A percentile compares a stretch with the other conserved stretches of the same genome.
phyloP scores from a whole-genome alignment of 768 basidiomycete species.

The Rhizopogon rudus region DNA sequence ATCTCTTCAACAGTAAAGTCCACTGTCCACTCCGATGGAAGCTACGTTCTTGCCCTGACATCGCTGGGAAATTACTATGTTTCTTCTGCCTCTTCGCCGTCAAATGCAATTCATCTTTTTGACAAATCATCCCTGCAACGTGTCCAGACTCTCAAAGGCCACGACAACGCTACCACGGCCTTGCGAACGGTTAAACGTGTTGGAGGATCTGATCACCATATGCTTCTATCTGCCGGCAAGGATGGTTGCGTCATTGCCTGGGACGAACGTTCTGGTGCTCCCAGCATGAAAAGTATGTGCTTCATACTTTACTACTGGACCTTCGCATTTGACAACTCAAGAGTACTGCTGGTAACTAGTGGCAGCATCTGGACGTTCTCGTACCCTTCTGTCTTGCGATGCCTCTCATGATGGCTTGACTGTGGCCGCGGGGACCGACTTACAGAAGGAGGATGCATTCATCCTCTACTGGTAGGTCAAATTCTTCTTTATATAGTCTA shows the following conservation, averaged over 20 bases:
- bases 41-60: constrained; percentile 61
- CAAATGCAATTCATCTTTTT: constrained; percentile 61
- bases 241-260: constrained; percentile 71
- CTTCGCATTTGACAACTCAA: constrained; percentile 34
- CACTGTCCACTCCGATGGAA: constrained; percentile 31
- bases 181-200: constrained; percentile 41
- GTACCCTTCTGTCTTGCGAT: constrained; percentile 61
- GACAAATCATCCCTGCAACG: constrained; percentile 51
- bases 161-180: constrained; percentile 52
- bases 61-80: constrained; percentile 49
- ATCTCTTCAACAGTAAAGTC: constrained; percentile 24
- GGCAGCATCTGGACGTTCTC: constrained; percentile 37
- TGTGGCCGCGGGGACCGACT: constrained; percentile 79
- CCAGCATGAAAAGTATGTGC: constrained; percentile 56
- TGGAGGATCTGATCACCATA: constrained; percentile 35
- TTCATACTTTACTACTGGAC: not conserved
- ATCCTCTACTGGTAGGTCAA: constrained; percentile 74
- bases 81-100: constrained; percentile 55
- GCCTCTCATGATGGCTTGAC: constrained; percentile 64
- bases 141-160: constrained; percentile 48
- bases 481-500: not conserved
- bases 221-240: constrained; percentile 61
- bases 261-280: constrained; percentile 58
- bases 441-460: constrained; percentile 75
- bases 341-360: constrained; percentile 33